These are phyloP conservation scores for Lepidium africanum DNA, from an alignment of 345 rosid species.

Conservation along the genomic window DNA sequence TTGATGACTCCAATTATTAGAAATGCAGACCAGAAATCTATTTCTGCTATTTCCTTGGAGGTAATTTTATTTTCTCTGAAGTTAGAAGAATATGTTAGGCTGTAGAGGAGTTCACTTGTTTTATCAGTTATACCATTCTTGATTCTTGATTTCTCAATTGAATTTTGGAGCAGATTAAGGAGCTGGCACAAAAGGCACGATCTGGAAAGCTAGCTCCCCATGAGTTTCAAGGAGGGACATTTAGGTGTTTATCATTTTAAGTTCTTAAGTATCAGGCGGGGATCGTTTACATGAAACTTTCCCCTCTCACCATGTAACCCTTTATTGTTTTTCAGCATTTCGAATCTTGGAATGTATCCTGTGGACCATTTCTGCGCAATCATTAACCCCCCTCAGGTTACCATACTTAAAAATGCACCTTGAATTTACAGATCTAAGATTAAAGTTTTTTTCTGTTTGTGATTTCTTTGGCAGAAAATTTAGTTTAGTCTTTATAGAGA, in stretches of 20 bases:
- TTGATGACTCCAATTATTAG: constrained; percentile 89
- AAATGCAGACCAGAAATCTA: constrained; percentile 93
- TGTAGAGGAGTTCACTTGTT: constrained; percentile 10
- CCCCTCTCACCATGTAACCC: not conserved
- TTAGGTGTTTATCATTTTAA: constrained; percentile 45
- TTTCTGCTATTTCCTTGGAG: constrained; percentile 79
- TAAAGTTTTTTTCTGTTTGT: not conserved
- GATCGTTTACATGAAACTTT: not conserved
- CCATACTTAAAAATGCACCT: constrained; percentile 5
- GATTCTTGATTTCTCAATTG: not conserved
- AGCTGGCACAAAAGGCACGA: constrained; percentile 91
- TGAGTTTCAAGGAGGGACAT: constrained; percentile 97
- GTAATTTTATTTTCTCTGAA: constrained; percentile 27
- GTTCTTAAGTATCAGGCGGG: not conserved
- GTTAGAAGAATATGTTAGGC: not conserved
- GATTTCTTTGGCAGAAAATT: not conserved
- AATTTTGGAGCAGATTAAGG: constrained; percentile 56
- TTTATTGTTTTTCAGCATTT: constrained; percentile 58
- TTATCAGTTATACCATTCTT: not conserved
- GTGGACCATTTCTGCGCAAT: constrained; percentile 91
- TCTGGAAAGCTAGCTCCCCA: constrained; percentile 83
- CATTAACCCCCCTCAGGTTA: constrained; percentile 96
- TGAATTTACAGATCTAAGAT: not conserved
- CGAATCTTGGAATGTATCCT: constrained; percentile 98
- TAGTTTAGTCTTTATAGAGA: not conserved